Base-by-base conservation (phyloP, 805 yeast genomes). In the Diddensiella santjacobensis region DNA sequence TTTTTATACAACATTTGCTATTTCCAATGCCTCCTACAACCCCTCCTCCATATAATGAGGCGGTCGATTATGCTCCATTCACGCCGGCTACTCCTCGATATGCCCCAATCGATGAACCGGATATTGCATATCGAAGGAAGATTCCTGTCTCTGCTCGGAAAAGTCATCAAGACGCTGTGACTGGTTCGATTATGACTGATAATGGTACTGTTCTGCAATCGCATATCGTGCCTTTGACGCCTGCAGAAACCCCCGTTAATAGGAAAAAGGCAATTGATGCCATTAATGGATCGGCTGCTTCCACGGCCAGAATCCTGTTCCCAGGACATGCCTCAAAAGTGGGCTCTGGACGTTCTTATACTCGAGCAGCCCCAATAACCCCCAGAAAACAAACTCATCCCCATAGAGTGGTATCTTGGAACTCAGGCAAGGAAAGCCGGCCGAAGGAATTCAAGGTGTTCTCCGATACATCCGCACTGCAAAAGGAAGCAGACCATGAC, bases 71-170 rank as follows among this genome's bases (percentile, higher is more conserved):
- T 26, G 31, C 31, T 8, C 49, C 50, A 26, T 42, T 48, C 43
- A 55, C 59, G 3, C 59, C 59, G 2, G 50, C 55, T 4, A 54
- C 59, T 10, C 59, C 59, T 17, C 49, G 56, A 33, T 52, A 35
- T 31, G 59, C 51, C n/a, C 61, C 61, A 11, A 42, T 57, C 45
- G 59, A 54, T 40, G 59, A 57, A 33, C 57, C 59, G 1, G 61
- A 56, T 40, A 24, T 36, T 13, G 13, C 13, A 13, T 26, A 47
- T 18, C 37, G 54, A 20, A 19, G 44, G 22, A 35, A 38, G 44
- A 33, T 19, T 6, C 24, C 24, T 8, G 6, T 15, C 11, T 20
- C 41, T 10, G 19, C 24, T 10, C 11, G 24, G 5, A 38, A 15
- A 18, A 18, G 10, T 20, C 22, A 38, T 6, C 24, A 18, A 15